Conservation (phyloP, 78 protist species). For the Chrysochromulina parva region DNA sequence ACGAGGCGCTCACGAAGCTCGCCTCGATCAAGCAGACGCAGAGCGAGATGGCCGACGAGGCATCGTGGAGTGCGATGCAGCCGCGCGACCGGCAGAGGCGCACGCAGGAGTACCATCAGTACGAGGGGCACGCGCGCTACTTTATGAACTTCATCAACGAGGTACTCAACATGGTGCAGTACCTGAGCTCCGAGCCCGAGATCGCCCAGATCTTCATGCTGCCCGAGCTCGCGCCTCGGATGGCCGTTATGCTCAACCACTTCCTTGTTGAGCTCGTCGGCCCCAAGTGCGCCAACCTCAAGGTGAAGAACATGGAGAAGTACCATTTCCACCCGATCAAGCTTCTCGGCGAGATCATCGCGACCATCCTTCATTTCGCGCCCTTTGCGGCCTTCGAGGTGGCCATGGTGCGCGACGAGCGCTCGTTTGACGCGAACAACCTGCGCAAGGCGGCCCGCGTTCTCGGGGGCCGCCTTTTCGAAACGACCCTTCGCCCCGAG, state of each 20-base stretch:
- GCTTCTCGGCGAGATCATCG: conserved; percentile 20
- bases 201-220: neutral
- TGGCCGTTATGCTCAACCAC: conserved; percentile 56
- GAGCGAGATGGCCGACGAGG: neutral
- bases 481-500: neutral
- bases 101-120: neutral
- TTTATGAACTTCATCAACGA: neutral
- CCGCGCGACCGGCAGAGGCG: neutral
- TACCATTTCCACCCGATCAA: conserved; percentile 31
- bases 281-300: conserved; percentile 42
- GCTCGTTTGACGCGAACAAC: conserved; percentile 16
- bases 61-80: neutral
- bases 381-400: neutral
- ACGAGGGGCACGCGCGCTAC: neutral
- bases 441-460: conserved; percentile 10
- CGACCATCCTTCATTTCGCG: conserved; percentile 10
- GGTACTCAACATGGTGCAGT: neutral
- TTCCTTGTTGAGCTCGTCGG: conserved; percentile 45
- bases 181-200: neutral
- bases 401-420: conserved; percentile 43
- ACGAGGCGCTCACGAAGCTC: conserved; percentile 42
- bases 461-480: neutral
- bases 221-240: conserved; percentile 41
- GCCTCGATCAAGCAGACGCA: neutral
- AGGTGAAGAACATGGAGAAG: conserved; percentile 39